phyloP scores from a whole-genome alignment of 768 basidiomycete species.

The Hericium erinaceus region DNA sequence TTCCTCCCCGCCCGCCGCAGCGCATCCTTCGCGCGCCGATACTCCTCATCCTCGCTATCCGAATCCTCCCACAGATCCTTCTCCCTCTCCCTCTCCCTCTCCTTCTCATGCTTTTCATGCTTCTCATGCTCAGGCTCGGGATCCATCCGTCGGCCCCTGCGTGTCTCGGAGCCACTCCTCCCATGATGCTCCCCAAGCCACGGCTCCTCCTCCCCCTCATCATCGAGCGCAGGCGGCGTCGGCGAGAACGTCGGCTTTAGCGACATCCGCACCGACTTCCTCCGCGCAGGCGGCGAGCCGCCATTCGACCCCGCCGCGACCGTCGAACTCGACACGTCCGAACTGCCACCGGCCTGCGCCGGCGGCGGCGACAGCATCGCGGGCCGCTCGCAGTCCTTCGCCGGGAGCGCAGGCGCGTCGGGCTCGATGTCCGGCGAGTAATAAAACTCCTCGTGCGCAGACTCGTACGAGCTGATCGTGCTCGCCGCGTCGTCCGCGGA shows the following conservation, averaged over 20 bases:
- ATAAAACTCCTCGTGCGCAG: conserved; percentile 43
- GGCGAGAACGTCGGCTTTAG: conserved; percentile 68
- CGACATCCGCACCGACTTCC: conserved; percentile 75
- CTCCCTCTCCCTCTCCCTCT: conserved; percentile 8
- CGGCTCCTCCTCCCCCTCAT: conserved; percentile 30
- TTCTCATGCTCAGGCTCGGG: conserved; percentile 69
- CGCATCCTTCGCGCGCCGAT: conserved; percentile 45
- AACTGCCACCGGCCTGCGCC: conserved; percentile 8
- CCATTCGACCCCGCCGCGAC: conserved; percentile 4
- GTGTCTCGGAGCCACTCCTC: conserved; percentile 16
- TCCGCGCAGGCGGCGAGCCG: conserved; percentile 19
- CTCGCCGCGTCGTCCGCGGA: conserved; percentile 1
- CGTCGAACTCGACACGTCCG: conserved; percentile 22
- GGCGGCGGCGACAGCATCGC: neutral
- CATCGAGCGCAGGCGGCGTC: conserved; percentile 55
- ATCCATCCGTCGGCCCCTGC: conserved; percentile 39
- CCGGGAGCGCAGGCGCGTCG: conserved; percentile 7
- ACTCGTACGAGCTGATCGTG: conserved; percentile 59
- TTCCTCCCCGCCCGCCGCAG: conserved; percentile 38
- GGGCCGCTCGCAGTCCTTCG: conserved; percentile 1
- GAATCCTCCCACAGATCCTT: conserved; percentile 63
- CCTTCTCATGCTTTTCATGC: conserved; percentile 38
- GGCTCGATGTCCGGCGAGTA: conserved; percentile 20
- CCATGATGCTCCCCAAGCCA: conserved; percentile 7
- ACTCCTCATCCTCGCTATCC: conserved; percentile 64